A percentile compares a stretch with the other conserved stretches of the same genome.
These are phyloP conservation scores for Colletotrichum tamarilloi DNA, from an alignment of 2,329 filamentous ascomycete species.

Conservation along the genomic window DNA sequence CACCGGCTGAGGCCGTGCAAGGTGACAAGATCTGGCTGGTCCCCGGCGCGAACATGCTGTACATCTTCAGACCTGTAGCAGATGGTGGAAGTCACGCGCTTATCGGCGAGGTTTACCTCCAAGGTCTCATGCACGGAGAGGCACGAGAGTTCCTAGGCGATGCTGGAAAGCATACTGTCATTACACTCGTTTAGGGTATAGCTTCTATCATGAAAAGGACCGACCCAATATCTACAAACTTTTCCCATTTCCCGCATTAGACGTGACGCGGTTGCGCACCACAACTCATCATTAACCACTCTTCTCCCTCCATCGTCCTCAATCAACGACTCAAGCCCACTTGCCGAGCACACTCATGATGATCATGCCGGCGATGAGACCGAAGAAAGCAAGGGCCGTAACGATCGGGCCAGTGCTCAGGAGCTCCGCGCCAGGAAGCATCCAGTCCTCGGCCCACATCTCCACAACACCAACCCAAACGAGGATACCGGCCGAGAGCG, in stretches of 20 bases:
- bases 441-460: conserved; percentile 84
- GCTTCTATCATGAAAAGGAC: conserved; percentile 23
- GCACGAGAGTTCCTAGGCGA: background rate
- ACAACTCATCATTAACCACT: conserved; percentile 1
- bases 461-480: conserved; percentile 85
- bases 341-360: conserved; percentile 81
- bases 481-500: conserved; percentile 79
- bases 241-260: background rate
- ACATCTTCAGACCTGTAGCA: background rate
- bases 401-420: conserved; percentile 59
- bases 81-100: background rate
- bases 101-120: background rate
- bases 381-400: conserved; percentile 61
- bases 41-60: background rate
- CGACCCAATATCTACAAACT: conserved; percentile 7
- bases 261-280: background rate
- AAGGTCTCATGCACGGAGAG: background rate
- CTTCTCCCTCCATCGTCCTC: background rate
- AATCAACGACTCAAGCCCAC: conserved; percentile 67
- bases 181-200: conserved; percentile 27
- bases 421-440: conserved; percentile 63
- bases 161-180: background rate
- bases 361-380: conserved; percentile 70
- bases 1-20: background rate
- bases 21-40: background rate